phyloP scores from a whole-genome alignment of 805 yeast species.

The Saturnispora gosingensis region DNA sequence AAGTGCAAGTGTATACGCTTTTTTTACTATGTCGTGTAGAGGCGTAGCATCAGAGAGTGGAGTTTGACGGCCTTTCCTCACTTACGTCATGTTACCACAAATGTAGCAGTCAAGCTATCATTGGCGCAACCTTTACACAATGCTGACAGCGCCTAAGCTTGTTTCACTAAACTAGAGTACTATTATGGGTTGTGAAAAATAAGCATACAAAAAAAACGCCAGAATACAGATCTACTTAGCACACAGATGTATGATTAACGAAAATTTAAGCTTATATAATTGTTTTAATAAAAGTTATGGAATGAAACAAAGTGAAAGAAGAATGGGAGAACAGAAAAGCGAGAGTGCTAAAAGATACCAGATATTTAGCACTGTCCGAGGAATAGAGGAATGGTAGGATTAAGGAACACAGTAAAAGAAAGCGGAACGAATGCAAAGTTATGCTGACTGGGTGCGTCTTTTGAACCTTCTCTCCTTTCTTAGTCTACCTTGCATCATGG shows the following conservation, averaged over 20 bases:
- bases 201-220: background rate
- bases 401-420: background rate
- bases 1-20: too few species aligned
- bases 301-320: background rate
- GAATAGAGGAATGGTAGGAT: background rate
- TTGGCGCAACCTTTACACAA: too few species aligned
- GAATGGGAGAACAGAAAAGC: background rate
- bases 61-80: background rate
- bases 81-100: background rate
- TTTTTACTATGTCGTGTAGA: too few species aligned
- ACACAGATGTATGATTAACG: too few species aligned
- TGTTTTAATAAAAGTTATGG: background rate
- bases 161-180: too few species aligned
- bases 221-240: background rate
- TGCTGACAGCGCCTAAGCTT: too few species aligned
- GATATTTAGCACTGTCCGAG: background rate
- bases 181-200: too few species aligned
- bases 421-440: background rate
- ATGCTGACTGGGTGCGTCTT: background rate
- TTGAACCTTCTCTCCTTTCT: slow-evolving; percentile 53
- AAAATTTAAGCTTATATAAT: background rate
- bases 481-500: slow-evolving; percentile 67
- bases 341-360: background rate
- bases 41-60: background rate
- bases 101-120: too few species aligned